These are phyloP conservation scores for Saccharomyces hybrid DNA, from an alignment of 1,139 yeast genomes.

Conservation along the genomic window DNA sequence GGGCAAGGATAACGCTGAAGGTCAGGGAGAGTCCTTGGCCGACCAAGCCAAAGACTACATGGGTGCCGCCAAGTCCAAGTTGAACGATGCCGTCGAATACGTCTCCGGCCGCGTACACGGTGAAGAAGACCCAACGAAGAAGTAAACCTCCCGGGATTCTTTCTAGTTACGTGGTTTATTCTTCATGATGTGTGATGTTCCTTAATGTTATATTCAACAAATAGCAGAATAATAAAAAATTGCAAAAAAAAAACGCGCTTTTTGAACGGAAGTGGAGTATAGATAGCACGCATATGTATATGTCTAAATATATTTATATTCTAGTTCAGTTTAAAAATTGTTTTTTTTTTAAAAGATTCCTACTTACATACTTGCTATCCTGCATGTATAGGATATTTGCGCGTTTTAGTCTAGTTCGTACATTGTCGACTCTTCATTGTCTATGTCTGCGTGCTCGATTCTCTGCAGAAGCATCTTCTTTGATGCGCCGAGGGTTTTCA, in stretches of 20 bases:
- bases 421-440: constrained; percentile 4
- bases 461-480: constrained; percentile 17
- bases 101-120: constrained; percentile 53
- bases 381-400: neutral
- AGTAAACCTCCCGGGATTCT: constrained; percentile 19
- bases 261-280: neutral
- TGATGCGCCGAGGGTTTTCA: constrained; percentile 20
- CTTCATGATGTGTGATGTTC: constrained; percentile 1
- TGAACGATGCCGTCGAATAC: constrained; percentile 54
- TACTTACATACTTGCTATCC: neutral
- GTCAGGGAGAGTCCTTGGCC: constrained; percentile 35
- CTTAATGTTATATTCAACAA: neutral
- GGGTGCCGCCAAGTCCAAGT: constrained; percentile 55
- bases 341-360: neutral
- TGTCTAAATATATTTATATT: neutral
- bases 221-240: neutral
- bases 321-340: neutral
- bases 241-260: neutral
- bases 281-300: neutral
- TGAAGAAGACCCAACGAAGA: constrained; percentile 37
- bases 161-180: neutral
- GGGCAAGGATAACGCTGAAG: constrained; percentile 46
- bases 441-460: constrained; percentile 2
- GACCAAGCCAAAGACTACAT: constrained; percentile 57
- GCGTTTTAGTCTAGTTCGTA: neutral